phyloP scores from a whole-genome alignment of 345 rosid species.

The sweet orange (Citrus sinensis) region DVS_A1.0 CM039166.1:23805001-23805500 shows the following conservation, averaged over 20 bases:
- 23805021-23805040: neutral
- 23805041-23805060: neutral
- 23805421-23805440: neutral
- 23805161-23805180: neutral
- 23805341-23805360: neutral
- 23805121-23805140: neutral
- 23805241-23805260: neutral
- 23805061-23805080: neutral
- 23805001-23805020: neutral
- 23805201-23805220: neutral
- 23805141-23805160: neutral
- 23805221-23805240: neutral
- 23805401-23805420: neutral
- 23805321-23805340: neutral
- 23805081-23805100: neutral
- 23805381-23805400: neutral
- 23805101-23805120: neutral
- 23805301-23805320: neutral
- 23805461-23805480: neutral
- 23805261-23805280: neutral
- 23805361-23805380: neutral
- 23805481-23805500: slow-evolving; percentile 18
- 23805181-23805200: neutral
- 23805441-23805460: neutral
- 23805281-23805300: neutral